Percentiles rank a stretch among this genome's conserved stretches.
These are phyloP conservation scores for Sporormia fimetaria DNA, from an alignment of 495 filamentous ascomycete genomes.

Conservation along the genomic window DNA sequence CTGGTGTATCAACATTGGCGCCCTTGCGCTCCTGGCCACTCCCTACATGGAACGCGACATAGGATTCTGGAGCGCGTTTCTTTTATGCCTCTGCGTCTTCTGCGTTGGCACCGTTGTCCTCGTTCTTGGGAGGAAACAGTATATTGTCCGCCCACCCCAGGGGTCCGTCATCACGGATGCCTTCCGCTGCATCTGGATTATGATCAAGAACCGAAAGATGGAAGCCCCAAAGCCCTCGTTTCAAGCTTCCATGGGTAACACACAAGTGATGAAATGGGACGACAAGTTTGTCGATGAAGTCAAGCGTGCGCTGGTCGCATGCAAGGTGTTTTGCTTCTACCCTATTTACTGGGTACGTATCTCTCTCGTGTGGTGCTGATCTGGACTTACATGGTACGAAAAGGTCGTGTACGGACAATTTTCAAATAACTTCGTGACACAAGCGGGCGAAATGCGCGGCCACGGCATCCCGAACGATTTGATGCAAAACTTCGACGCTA, in stretches of 20 bases:
- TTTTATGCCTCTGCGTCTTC: constrained; percentile 56
- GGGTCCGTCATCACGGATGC: constrained; percentile 52
- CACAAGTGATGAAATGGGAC: constrained; percentile 40
- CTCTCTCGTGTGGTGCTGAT: too few relatives aligned
- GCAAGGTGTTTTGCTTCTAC: constrained; percentile 50
- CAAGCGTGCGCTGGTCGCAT: constrained; percentile 47
- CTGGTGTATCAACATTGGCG: constrained; percentile 66
- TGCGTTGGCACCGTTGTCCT: constrained; percentile 42
- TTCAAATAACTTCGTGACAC: constrained; percentile 44
- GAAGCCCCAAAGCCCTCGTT: constrained; percentile 50
- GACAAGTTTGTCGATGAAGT: constrained; percentile 56
- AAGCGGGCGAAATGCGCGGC: constrained; percentile 42
- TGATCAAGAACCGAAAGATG: constrained; percentile 36
- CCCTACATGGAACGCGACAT: constrained; percentile 55
- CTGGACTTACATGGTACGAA: too few relatives aligned
- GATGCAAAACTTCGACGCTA: constrained; percentile 64
- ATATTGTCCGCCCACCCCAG: constrained; percentile 51
- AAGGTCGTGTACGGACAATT: constrained; percentile 23
- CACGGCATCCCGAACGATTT: constrained; percentile 61
- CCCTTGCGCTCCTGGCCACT: constrained; percentile 51
- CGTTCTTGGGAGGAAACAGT: constrained; percentile 44
- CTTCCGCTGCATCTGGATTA: constrained; percentile 51
- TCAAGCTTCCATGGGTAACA: constrained; percentile 39
- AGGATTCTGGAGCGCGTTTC: constrained; percentile 65
- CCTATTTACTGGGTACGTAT: constrained; percentile 48